Conservation (phyloP, 2,329 filamentous ascomycete genomes). For the Amauroascus niger region DNA sequence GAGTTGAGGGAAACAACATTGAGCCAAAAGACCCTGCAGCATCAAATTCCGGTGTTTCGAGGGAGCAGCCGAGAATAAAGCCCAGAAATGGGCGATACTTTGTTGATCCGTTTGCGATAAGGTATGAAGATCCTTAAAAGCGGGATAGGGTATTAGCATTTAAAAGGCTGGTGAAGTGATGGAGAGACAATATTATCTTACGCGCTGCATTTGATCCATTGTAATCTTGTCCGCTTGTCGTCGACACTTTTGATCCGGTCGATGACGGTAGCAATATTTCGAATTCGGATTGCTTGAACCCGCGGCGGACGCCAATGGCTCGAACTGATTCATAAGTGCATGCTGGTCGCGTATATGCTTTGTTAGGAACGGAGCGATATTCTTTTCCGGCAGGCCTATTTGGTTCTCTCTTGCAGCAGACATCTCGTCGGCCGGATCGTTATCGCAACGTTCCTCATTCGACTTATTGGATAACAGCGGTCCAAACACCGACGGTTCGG, state of each 20-base stretch:
- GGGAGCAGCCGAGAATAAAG: constrained; percentile 89
- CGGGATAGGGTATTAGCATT: constrained; percentile 26
- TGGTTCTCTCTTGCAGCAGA: not conserved
- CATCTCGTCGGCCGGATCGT: not conserved
- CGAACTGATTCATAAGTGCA: constrained; percentile 44
- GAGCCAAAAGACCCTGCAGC: constrained; percentile 88
- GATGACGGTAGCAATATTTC: constrained; percentile 90
- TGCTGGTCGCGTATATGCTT: constrained; percentile 80
- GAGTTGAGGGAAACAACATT: constrained; percentile 95
- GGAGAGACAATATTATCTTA: constrained; percentile 31
- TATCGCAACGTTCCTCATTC: not conserved
- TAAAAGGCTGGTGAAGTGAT: not conserved
- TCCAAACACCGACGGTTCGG: not conserved
- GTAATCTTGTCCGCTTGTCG: constrained; percentile 88
- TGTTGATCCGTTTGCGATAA: constrained; percentile 80
- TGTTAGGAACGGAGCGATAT: constrained; percentile 72
- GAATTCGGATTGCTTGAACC: constrained; percentile 54
- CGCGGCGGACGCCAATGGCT: constrained; percentile 11
- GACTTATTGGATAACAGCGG: not conserved
- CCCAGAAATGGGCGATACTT: constrained; percentile 95
- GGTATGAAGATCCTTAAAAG: constrained; percentile 61
- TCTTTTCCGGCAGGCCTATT: constrained; percentile 47
- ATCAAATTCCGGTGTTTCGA: constrained; percentile 91
- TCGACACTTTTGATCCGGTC: constrained; percentile 86
- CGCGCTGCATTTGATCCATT: constrained; percentile 88